These are phyloP conservation scores for Colletotrichum camelliae DNA, from an alignment of 2,329 filamentous ascomycete species.

Conservation along the genomic window DNA sequence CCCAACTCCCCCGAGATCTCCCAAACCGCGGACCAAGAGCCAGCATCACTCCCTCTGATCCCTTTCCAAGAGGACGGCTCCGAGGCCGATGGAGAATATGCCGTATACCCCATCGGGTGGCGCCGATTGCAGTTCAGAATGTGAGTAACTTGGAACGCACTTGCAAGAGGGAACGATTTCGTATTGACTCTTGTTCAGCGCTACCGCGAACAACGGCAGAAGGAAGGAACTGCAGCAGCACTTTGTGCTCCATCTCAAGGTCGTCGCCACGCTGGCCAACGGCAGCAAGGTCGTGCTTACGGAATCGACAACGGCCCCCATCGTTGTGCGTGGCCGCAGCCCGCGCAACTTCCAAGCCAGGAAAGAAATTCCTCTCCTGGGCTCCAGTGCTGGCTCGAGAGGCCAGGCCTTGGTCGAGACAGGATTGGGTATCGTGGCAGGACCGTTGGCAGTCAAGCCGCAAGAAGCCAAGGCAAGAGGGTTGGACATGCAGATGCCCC, in stretches of 20 bases:
- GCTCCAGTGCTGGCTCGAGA: constrained; percentile 76
- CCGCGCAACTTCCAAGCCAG: constrained; percentile 93
- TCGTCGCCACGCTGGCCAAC: constrained; percentile 82
- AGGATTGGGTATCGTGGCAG: constrained; percentile 64
- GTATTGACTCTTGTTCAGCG: constrained; percentile 51
- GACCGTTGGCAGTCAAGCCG: constrained; percentile 59
- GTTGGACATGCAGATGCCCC: constrained; percentile 60
- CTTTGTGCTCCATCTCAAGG: constrained; percentile 88
- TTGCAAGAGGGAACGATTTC: not conserved
- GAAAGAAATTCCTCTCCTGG: constrained; percentile 88
- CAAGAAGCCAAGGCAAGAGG: constrained; percentile 58
- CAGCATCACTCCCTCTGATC: constrained; percentile 78
- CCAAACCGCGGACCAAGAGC: constrained; percentile 80
- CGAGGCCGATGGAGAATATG: constrained; percentile 77
- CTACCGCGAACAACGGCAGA: constrained; percentile 94
- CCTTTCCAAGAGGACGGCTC: constrained; percentile 66
- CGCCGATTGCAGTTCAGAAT: constrained; percentile 91
- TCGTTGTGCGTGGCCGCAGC: constrained; percentile 92
- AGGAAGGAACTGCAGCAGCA: constrained; percentile 96
- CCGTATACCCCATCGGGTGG: constrained; percentile 93
- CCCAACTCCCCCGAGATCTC: constrained; percentile 74
- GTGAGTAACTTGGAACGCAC: constrained; percentile 42
- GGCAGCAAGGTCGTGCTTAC: constrained; percentile 82
- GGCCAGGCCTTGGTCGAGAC: constrained; percentile 76
- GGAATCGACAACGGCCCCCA: constrained; percentile 85